Evolutionary conservation across 2,329 filamentous ascomycete species (phyloP), one percentile per base, ranked within the genome.

Genomic region (Fusarium poae): DNA sequence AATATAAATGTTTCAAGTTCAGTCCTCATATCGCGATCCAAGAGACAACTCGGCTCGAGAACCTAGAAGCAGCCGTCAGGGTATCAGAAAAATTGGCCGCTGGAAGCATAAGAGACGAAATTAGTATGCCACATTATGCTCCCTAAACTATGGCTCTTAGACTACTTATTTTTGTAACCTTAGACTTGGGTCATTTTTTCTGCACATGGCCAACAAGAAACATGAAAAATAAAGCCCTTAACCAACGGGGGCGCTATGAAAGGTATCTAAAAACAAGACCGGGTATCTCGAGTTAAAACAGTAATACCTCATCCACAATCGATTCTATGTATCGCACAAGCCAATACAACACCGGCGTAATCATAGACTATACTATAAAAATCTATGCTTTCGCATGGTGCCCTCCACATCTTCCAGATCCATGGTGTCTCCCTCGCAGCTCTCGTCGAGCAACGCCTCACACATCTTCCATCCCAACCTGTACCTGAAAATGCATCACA

Each of bases 401-500:
- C 21, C 39, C 18, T 32, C 37, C 43, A 20, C 34, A 32, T 50
- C 43, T 27, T 37, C 51, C 45, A 46, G 55, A 37, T 29, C 43
- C 43, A 27, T 53, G 29, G 37, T 35, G 39, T 42, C 51, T 42
- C 49, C 30, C 37, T 56, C 44, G 48, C 44, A 23, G 43, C 23
- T 62, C 56, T 52, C 53, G 42, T 55, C 50, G 56, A 64, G 34
- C 57, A 72, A 73, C 71, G 69, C 71, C 71, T 37, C 49, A 46
- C 35, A 50, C 56, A 37, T 57, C 62, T 52, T 48, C 44, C 51
- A 29, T 35, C n/a, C 39, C 51, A 37, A 48, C 27, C 27, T 8
- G 27, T 27, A 49, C 21, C 48, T 53, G 23, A 46, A 43, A 60
- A 46, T 35, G 29, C 45, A 57, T 34, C 34, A 37, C 60, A 48